These are phyloP conservation scores for Spongiforma sp. DNA, from an alignment of 1,284 basidiomycete genomes.

Conservation along the genomic window DNA sequence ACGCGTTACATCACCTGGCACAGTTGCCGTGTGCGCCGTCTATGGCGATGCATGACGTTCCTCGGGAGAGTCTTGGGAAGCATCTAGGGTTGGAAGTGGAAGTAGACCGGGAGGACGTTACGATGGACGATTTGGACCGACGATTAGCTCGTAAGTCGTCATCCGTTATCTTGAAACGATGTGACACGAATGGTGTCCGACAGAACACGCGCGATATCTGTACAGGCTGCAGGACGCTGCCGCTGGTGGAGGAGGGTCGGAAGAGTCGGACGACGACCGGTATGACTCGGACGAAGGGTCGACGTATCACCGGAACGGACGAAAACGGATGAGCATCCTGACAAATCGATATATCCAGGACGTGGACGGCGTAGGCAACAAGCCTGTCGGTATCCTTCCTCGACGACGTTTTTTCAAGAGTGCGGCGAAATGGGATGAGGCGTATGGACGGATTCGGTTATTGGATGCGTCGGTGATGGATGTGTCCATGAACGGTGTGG, in stretches of 20 bases:
- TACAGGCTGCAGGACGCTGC: slow-evolving; percentile 64
- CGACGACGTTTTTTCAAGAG: slow-evolving; percentile 65
- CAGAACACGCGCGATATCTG: slow-evolving; percentile 68
- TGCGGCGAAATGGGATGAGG: slow-evolving; percentile 45
- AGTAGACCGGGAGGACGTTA: slow-evolving; percentile 43
- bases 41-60: slow-evolving; percentile 87
- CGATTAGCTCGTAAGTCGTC: slow-evolving; percentile 65
- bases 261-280: slow-evolving; percentile 57
- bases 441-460: slow-evolving; percentile 30
- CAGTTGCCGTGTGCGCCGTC: slow-evolving; percentile 85
- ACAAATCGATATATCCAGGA: slow-evolving; percentile 64
- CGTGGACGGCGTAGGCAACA: slow-evolving; percentile 23
- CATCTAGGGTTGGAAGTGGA: slow-evolving; percentile 61
- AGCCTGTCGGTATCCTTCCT: slow-evolving; percentile 16
- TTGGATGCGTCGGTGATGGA: slow-evolving; percentile 30
- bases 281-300: slow-evolving; percentile 51
- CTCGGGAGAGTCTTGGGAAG: slow-evolving; percentile 65
- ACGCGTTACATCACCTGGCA: slow-evolving; percentile 81
- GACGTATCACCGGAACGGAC: slow-evolving; percentile 40
- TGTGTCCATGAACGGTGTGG: slow-evolving; percentile 4
- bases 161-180: background rate
- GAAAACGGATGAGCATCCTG: slow-evolving; percentile 69
- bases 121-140: slow-evolving; percentile 66
- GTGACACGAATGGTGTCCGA: background rate
- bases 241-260: slow-evolving; percentile 37